Percentiles rank a stretch among this genome's conserved stretches.
phyloP scores from a whole-genome alignment of 345 rosid species.

The Bruguiera gymnorhiza region DNA sequence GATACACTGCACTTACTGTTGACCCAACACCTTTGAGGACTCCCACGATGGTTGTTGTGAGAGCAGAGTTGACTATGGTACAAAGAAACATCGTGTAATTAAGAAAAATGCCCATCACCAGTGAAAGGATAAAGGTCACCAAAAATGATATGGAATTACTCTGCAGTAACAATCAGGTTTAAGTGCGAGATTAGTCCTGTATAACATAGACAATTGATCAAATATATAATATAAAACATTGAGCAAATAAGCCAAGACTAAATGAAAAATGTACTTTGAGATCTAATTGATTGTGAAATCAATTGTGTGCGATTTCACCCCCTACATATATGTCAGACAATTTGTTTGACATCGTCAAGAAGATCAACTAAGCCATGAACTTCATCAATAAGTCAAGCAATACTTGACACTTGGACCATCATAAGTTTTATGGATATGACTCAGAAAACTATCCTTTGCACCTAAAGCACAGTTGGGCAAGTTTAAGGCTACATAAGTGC shows the following conservation, averaged over 20 bases:
- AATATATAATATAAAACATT: background rate
- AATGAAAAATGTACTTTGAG: background rate
- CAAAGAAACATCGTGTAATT: conserved; percentile 97
- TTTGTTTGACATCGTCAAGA: background rate
- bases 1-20: conserved; percentile 50
- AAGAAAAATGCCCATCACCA: conserved; percentile 91
- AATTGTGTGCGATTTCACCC: background rate
- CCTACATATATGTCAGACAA: background rate
- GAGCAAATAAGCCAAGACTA: background rate
- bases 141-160: conserved; percentile 70
- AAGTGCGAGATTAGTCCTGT: conserved; percentile 10
- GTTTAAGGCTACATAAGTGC: too few species aligned
- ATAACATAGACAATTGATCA: background rate
- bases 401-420: background rate
- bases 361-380: background rate
- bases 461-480: too few species aligned
- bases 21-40: conserved; percentile 98
- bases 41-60: conserved; percentile 95
- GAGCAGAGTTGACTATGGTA: conserved; percentile 93
- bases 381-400: background rate
- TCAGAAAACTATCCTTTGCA: too few species aligned
- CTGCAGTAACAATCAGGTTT: conserved; percentile 40
- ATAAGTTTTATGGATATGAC: background rate
- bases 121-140: conserved; percentile 59
- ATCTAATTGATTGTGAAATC: background rate